A percentile compares a stretch with the other conserved stretches of the same genome.
phyloP scores from a whole-genome alignment of 2,329 filamentous ascomycete genomes.

The Cytospora piceicola region DNA sequence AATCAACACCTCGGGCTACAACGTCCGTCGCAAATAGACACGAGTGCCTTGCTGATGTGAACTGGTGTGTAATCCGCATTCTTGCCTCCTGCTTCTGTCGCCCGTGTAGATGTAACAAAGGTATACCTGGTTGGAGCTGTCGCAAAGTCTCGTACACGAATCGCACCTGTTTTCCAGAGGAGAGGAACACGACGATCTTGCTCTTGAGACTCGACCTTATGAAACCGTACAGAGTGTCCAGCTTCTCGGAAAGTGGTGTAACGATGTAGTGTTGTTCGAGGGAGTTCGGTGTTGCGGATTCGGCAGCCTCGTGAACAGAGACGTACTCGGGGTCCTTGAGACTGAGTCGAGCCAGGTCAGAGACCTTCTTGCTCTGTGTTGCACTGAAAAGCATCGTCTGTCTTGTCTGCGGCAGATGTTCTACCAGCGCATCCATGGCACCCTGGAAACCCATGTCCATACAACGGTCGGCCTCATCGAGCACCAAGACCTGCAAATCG shows the following conservation, averaged over 20 bases:
- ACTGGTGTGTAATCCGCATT: constrained; percentile 83
- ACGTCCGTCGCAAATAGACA: constrained; percentile 97
- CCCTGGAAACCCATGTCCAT: constrained; percentile 96
- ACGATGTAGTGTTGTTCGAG: constrained; percentile 92
- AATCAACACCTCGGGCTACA: constrained; percentile 90
- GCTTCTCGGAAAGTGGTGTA: constrained; percentile 82
- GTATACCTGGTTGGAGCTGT: constrained; percentile 91
- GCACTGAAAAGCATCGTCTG: constrained; percentile 96
- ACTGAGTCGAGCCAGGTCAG: constrained; percentile 86
- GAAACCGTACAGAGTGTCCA: constrained; percentile 92
- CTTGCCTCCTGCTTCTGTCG: constrained; percentile 90
- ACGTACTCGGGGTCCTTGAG: constrained; percentile 93
- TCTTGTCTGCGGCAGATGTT: constrained; percentile 81
- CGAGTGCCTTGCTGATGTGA: constrained; percentile 77
- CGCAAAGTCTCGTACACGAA: constrained; percentile 95
- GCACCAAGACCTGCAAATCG: constrained; percentile 87
- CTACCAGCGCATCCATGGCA: constrained; percentile 88
- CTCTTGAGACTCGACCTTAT: constrained; percentile 87
- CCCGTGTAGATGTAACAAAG: constrained; percentile 89
- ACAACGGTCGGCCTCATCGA: constrained; percentile 95
- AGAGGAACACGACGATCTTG: constrained; percentile 95
- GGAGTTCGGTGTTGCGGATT: constrained; percentile 76
- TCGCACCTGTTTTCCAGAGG: constrained; percentile 92
- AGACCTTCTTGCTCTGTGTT: constrained; percentile 93
- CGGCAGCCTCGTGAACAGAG: constrained; percentile 83